These are phyloP conservation scores for Fusarium newnesense DNA, from an alignment of 2,329 filamentous ascomycete species.

Conservation along the genomic window DNA sequence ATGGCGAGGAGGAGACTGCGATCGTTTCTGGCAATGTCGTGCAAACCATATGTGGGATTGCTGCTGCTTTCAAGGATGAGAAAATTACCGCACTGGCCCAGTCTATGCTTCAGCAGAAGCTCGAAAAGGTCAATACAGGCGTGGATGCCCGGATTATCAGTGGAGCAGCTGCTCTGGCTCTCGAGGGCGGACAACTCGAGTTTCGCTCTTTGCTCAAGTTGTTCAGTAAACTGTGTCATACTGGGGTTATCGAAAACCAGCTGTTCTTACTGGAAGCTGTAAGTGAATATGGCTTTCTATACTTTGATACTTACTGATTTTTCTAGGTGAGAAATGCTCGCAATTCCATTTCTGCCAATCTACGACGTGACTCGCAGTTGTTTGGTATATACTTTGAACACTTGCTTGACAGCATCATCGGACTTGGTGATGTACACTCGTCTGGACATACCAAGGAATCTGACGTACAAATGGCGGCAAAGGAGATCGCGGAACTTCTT, in stretches of 20 bases:
- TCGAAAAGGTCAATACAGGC: conserved; percentile 81
- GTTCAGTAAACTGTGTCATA: conserved; percentile 78
- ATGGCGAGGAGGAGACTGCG: conserved; percentile 81
- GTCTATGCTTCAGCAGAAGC: conserved; percentile 96
- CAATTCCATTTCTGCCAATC: conserved; percentile 77
- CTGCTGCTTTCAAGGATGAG: conserved; percentile 81
- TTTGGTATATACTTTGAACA: conserved; percentile 87
- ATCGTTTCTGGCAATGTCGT: conserved; percentile 87
- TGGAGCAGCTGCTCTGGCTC: conserved; percentile 80
- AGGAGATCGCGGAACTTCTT: conserved; percentile 88
- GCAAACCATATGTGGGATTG: conserved; percentile 93
- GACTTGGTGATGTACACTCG: conserved; percentile 86
- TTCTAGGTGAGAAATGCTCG: conserved; percentile 78
- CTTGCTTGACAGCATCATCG: conserved; percentile 86
- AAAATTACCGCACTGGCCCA: conserved; percentile 94
- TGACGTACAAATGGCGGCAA: conserved; percentile 83
- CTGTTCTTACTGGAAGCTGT: conserved; percentile 76
- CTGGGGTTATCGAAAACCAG: conserved; percentile 77
- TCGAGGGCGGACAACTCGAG: conserved; percentile 81
- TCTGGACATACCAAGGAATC: conserved; percentile 77
- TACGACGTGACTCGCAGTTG: conserved; percentile 75
- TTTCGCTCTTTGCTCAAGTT: conserved; percentile 88
- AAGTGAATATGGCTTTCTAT: conserved; percentile 48
- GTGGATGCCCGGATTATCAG: conserved; percentile 89
- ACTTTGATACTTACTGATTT: conserved; percentile 23